A percentile compares a stretch with the other conserved stretches of the same genome.
Conservation (phyloP, 257 asterid species). For the Schizonepeta tenuifolia region DNA sequence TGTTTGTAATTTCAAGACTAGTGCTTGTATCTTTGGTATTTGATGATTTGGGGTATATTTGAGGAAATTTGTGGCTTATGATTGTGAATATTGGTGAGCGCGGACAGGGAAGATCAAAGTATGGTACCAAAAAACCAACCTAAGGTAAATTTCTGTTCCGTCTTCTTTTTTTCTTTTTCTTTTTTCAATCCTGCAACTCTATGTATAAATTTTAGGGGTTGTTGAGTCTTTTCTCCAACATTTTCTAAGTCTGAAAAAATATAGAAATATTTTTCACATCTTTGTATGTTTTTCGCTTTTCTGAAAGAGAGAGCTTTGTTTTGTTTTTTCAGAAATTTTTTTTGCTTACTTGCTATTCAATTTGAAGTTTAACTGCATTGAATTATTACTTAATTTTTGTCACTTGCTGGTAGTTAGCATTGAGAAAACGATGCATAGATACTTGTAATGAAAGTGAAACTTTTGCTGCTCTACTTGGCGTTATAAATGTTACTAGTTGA, state of each 20-base stretch:
- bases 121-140: too few relatives aligned
- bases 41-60: not conserved
- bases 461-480: constrained; percentile 5
- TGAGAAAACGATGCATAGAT: constrained; percentile 13
- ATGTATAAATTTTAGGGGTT: too few relatives aligned
- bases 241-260: too few relatives aligned
- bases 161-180: too few relatives aligned
- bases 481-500: not conserved
- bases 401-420: not conserved
- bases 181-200: not conserved
- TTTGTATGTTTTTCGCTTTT: not conserved
- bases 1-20: not conserved
- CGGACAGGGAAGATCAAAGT: too few relatives aligned
- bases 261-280: not conserved
- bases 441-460: constrained; percentile 13
- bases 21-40: constrained; percentile 17
- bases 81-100: not conserved
- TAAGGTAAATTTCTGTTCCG: not conserved
- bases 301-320: too few relatives aligned
- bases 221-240: too few relatives aligned
- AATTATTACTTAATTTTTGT: too few relatives aligned
- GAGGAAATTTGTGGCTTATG: not conserved
- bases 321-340: too few relatives aligned
- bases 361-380: not conserved
- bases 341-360: not conserved